These are phyloP conservation scores for Ceratocystiopsis brevicomis DNA, from an alignment of 2,329 filamentous ascomycete genomes.

Conservation along the genomic window DNA sequence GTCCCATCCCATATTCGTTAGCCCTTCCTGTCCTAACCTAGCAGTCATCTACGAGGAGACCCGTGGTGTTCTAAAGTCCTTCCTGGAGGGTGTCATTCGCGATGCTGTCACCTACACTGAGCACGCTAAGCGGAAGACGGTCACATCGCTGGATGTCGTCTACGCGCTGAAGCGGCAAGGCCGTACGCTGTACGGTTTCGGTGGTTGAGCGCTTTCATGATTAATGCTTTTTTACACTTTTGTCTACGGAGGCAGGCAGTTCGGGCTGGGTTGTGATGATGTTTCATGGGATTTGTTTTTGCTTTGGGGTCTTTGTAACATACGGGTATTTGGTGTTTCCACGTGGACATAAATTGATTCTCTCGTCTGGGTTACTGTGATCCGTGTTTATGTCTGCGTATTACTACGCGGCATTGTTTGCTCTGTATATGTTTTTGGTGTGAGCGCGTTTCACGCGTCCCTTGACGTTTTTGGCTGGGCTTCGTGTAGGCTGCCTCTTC, in stretches of 20 bases:
- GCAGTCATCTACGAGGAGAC: constrained; percentile 64
- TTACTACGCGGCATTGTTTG: neutral
- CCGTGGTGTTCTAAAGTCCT: constrained; percentile 58
- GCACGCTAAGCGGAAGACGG: constrained; percentile 67
- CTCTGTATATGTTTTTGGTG: neutral
- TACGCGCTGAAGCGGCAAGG: constrained; percentile 51
- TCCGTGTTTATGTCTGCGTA: neutral
- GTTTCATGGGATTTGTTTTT: constrained; percentile 13
- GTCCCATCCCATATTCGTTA: too few species aligned
- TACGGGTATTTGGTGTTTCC: constrained; percentile 13
- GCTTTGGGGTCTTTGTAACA: constrained; percentile 9
- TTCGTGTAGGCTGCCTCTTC: too few species aligned
- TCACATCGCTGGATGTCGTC: constrained; percentile 50
- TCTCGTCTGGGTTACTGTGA: neutral
- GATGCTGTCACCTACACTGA: constrained; percentile 63
- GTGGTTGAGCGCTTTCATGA: constrained; percentile 41
- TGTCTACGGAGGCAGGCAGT: constrained; percentile 1
- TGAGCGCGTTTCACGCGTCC: too few species aligned
- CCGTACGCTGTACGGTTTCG: constrained; percentile 73
- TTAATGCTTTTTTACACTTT: constrained; percentile 10
- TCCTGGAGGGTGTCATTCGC: constrained; percentile 59
- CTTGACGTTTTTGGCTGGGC: too few species aligned
- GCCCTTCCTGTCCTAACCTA: neutral
- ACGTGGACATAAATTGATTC: constrained; percentile 12
- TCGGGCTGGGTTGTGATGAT: constrained; percentile 12